Evolutionary conservation across 139 green algal genomes (phyloP).

Genomic region (Chlorella sp.): DNA sequence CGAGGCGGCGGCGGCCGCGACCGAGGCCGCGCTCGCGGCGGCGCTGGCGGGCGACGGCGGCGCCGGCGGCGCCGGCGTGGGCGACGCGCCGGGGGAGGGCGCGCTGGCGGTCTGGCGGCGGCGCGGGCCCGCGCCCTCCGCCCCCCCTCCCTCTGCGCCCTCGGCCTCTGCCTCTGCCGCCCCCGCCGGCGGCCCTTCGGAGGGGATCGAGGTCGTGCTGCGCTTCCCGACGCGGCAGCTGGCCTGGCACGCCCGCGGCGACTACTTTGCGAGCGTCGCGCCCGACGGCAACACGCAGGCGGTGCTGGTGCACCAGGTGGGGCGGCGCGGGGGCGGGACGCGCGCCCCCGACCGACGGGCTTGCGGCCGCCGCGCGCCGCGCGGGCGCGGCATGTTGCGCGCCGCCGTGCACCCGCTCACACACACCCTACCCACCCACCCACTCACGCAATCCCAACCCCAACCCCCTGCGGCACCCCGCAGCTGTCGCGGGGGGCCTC

Average conservation of each 20-base stretch:
- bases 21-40: conserved; percentile 13
- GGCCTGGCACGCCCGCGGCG: conserved; percentile 87
- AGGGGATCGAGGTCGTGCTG: conserved; percentile 42
- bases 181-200: neutral
- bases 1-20: conserved; percentile 25
- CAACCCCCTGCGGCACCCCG: no score
- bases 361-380: no score
- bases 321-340: no score
- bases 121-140: neutral
- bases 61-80: conserved; percentile 1
- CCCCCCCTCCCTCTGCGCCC: neutral
- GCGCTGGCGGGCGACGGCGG: conserved; percentile 8
- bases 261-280: conserved; percentile 90
- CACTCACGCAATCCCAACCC: no score
- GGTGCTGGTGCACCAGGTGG: conserved; percentile 97
- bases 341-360: no score
- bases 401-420: no score
- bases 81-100: conserved; percentile 17
- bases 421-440: no score
- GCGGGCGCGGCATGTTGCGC: no score
- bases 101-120: conserved; percentile 7
- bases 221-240: conserved; percentile 61
- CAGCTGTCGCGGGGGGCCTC: conserved; percentile 72
- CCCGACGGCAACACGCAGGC: conserved; percentile 81
- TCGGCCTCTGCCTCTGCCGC: neutral